phyloP scores from a whole-genome alignment of 495 filamentous ascomycete species.

The Neurospora cerealis region DNA sequence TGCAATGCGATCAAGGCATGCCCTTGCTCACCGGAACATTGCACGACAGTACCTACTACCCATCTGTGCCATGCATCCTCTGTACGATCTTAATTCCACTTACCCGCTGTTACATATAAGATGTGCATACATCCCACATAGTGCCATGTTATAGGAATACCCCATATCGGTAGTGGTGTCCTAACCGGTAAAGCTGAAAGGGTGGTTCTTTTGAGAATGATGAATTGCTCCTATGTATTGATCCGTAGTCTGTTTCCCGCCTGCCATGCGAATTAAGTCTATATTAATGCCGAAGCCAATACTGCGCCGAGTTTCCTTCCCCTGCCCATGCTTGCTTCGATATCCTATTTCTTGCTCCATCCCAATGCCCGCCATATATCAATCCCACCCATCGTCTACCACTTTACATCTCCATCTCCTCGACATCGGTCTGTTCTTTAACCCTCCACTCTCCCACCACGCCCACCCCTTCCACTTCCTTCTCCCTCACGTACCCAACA shows the following conservation, averaged over 20 bases:
- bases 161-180: not conserved
- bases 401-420: not conserved
- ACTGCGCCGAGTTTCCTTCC: not conserved
- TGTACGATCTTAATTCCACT: not conserved
- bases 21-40: not conserved
- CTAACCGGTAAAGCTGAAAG: not conserved
- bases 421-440: not conserved
- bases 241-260: not conserved
- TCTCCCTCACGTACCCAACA: slow-evolving; percentile 4
- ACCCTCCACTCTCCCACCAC: slow-evolving; percentile 11
- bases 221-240: not conserved
- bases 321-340: not conserved
- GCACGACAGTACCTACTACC: not conserved
- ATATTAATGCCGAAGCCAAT: not conserved
- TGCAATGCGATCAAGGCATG: not conserved
- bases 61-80: not conserved
- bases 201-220: not conserved
- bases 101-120: not conserved
- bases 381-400: not conserved
- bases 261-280: not conserved
- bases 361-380: not conserved
- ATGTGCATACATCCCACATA: not conserved
- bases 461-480: slow-evolving; percentile 2
- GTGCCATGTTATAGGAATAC: not conserved
- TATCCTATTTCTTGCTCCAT: not conserved